phyloP scores from a whole-genome alignment of 352 stramenopile genomes.

The Globisporangium spiculum region DNA sequence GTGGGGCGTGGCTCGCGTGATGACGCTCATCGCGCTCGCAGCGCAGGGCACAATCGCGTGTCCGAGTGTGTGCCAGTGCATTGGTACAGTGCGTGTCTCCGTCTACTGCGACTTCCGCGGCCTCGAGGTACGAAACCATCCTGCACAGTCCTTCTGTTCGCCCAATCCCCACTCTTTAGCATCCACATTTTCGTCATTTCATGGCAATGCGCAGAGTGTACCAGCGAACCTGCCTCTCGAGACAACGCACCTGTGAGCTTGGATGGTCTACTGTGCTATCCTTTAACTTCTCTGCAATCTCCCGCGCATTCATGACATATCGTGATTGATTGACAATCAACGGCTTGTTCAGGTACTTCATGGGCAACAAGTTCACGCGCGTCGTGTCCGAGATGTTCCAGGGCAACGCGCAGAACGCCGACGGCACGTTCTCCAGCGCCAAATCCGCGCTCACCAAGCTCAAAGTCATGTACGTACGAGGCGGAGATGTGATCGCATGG shows the following conservation, averaged over 20 bases:
- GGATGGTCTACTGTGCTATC: neutral
- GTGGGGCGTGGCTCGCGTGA: neutral
- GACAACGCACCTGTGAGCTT: conserved; percentile 64
- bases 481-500: neutral
- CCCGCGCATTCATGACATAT: conserved; percentile 10
- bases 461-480: conserved; percentile 60
- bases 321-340: no score
- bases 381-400: conserved; percentile 69
- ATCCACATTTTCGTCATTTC: neutral
- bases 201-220: conserved; percentile 32
- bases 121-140: conserved; percentile 37
- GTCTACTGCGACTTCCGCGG: conserved; percentile 78
- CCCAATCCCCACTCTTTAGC: neutral
- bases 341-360: conserved; percentile 39
- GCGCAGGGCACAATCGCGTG: conserved; percentile 18
- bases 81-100: conserved; percentile 55
- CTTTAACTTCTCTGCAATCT: neutral
- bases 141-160: no score
- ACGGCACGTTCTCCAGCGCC: conserved; percentile 41
- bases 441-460: conserved; percentile 52
- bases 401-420: conserved; percentile 49
- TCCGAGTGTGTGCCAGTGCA: conserved; percentile 58
- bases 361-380: conserved; percentile 67
- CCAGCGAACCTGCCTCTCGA: conserved; percentile 58
- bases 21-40: neutral